These are phyloP conservation scores for Inga leiocalycina DNA, from an alignment of 306 rosid species.

Conservation along the genomic window DNA sequence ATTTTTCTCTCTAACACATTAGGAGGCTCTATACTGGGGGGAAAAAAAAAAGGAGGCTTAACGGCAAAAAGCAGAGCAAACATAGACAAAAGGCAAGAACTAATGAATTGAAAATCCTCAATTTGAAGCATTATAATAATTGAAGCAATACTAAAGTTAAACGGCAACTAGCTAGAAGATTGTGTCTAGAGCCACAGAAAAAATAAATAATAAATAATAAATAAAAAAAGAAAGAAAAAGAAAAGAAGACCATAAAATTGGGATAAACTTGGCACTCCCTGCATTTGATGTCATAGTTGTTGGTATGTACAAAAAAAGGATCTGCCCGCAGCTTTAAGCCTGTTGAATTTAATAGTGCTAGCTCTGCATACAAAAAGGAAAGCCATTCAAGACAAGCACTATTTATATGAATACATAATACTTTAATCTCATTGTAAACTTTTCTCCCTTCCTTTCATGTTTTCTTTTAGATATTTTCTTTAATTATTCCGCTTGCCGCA, in stretches of 20 bases:
- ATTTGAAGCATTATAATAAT: conserved; percentile 43
- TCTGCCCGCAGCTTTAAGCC: conserved; percentile 47
- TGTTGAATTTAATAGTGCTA: conserved; percentile 35
- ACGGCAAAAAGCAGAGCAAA: conserved; percentile 40
- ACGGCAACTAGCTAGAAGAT: conserved; percentile 49
- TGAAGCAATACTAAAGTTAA: conserved; percentile 47
- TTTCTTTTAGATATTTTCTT: conserved; percentile 6
- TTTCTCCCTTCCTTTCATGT: conserved; percentile 25
- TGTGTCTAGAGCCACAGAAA: conserved; percentile 31
- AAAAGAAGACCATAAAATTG: conserved; percentile 45
- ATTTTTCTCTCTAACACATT: background rate
- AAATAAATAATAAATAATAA: too few species aligned
- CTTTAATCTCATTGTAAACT: conserved; percentile 37
- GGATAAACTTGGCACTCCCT: conserved; percentile 54
- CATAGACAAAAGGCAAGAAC: conserved; percentile 49
- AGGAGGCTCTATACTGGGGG: conserved; percentile 53
- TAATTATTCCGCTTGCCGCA: too few species aligned
- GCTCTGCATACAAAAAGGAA: conserved; percentile 34
- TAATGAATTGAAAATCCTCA: conserved; percentile 42
- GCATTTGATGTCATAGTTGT: conserved; percentile 43
- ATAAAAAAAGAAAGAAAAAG: background rate
- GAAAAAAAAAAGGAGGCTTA: conserved; percentile 37
- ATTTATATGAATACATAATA: conserved; percentile 20
- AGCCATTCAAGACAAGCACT: conserved; percentile 34
- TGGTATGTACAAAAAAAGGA: conserved; percentile 29